Conservation (phyloP, 164 flowering plant species). For the Tinospora cordifolia region DNA sequence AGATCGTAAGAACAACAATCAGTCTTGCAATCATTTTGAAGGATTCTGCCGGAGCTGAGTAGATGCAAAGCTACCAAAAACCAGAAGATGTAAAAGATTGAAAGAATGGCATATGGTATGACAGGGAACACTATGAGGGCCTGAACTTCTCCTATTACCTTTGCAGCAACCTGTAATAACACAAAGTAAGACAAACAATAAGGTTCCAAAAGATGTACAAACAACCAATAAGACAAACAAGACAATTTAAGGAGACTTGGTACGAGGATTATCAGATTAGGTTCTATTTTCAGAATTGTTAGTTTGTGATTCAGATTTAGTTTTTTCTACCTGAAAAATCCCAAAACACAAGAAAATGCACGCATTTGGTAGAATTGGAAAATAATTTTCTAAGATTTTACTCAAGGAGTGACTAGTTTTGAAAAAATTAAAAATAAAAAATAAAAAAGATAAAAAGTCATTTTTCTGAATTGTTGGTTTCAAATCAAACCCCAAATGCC, state of each 20-base stretch:
- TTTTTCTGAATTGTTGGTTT: no score
- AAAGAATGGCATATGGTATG: conserved; percentile 67
- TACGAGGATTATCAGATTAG: no score
- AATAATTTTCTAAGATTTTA: no score
- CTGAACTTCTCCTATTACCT: conserved; percentile 92
- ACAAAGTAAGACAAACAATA: neutral
- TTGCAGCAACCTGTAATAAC: conserved; percentile 85
- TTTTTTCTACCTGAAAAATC: no score
- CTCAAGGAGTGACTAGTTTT: no score
- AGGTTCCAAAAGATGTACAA: neutral
- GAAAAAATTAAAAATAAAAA: no score
- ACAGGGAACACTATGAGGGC: conserved; percentile 87
- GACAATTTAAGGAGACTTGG: neutral
- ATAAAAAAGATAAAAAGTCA: no score
- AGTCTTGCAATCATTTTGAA: conserved; percentile 60
- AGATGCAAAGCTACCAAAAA: conserved; percentile 74
- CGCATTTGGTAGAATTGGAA: no score
- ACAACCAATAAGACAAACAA: neutral
- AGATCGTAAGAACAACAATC: conserved; percentile 92
- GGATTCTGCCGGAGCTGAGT: conserved; percentile 75
- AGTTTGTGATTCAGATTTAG: no score
- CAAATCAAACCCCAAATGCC: no score
- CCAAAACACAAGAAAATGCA: no score
- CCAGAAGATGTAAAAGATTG: conserved; percentile 89
- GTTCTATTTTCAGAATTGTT: no score